Evolutionary conservation across 1,139 yeast species (phyloP).

Genomic region (Candida labiduridarum): DNA sequence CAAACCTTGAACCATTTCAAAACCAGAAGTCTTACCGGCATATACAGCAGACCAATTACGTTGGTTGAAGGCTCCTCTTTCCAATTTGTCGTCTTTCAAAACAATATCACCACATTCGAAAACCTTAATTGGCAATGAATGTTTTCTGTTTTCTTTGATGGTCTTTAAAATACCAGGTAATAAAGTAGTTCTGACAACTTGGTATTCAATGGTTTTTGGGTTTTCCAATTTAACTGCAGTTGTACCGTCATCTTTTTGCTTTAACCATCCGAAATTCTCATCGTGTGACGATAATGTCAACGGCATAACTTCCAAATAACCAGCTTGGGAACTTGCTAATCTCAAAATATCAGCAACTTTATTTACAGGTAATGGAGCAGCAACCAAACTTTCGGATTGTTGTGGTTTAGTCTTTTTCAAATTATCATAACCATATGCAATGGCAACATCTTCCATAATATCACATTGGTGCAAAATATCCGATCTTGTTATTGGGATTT

Average conservation of each 20-base stretch:
- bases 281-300: constrained; percentile 94
- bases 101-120: constrained; percentile 97
- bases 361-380: constrained; percentile 87
- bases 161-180: constrained; percentile 96
- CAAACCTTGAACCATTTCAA: constrained; percentile 92
- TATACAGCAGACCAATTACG: constrained; percentile 94
- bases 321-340: constrained; percentile 89
- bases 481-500: constrained; percentile 90
- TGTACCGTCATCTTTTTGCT: constrained; percentile 71
- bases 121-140: constrained; percentile 89
- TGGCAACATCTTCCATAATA: constrained; percentile 98
- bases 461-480: constrained; percentile 98
- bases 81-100: constrained; percentile 74
- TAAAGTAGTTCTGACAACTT: constrained; percentile 93
- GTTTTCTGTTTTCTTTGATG: constrained; percentile 93
- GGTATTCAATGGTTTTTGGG: constrained; percentile 96
- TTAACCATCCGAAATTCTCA: constrained; percentile 89
- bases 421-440: constrained; percentile 93
- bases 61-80: constrained; percentile 89
- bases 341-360: constrained; percentile 90
- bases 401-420: constrained; percentile 80
- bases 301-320: constrained; percentile 96
- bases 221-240: constrained; percentile 88
- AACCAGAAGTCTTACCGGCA: constrained; percentile 94
- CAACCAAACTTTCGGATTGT: constrained; percentile 71